Evolutionary conservation across 2,329 filamentous ascomycete species (phyloP).

Genomic region (Colletotrichum sp.): DNA sequence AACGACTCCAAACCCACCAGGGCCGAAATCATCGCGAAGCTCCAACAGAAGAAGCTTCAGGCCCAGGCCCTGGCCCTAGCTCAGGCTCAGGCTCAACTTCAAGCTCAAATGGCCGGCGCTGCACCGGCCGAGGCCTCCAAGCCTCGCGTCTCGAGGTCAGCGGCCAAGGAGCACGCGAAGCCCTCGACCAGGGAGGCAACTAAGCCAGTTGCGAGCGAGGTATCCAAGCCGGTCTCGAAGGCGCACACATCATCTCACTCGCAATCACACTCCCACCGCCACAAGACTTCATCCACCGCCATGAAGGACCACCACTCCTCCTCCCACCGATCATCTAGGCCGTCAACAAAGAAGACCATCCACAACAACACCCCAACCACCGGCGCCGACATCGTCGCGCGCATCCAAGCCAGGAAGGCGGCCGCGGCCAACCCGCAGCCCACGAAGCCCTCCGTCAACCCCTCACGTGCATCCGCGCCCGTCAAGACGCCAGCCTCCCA

Average conservation of each 20-base stretch:
- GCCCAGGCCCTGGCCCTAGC: background rate
- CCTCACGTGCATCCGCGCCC: background rate
- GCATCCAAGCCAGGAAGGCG: slow-evolving; percentile 2
- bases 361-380: background rate
- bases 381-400: slow-evolving; percentile 1
- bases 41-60: background rate
- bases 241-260: background rate
- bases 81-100: background rate
- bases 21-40: background rate
- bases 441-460: background rate
- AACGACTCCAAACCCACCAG: background rate
- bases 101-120: background rate
- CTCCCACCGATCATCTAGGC: background rate
- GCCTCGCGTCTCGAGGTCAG: background rate
- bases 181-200: background rate
- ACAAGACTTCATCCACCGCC: background rate
- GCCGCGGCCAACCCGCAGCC: background rate
- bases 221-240: background rate
- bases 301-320: background rate
- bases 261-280: background rate
- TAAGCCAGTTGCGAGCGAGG: background rate
- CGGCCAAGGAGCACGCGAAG: background rate
- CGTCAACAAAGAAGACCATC: background rate
- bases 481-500: background rate
- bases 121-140: background rate